Conservation (phyloP, 2,329 filamentous ascomycete species). For the Alternaria solani region DNA sequence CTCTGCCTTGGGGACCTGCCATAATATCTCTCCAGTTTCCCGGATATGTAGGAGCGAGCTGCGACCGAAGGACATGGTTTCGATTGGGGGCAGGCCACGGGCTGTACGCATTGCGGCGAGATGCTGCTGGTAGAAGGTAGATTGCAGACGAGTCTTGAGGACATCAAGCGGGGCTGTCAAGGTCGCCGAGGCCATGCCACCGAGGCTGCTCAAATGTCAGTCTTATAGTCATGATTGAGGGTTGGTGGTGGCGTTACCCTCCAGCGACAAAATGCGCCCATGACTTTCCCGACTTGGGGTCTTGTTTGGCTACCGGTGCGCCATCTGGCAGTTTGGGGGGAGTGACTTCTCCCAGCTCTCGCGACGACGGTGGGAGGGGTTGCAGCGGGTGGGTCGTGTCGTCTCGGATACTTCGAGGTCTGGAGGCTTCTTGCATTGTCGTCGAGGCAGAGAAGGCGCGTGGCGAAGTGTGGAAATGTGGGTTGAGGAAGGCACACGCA, state of each 20-base stretch:
- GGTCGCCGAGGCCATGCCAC: slow-evolving; percentile 90
- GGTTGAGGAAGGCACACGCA: slow-evolving; percentile 10
- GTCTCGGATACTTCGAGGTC: slow-evolving; percentile 42
- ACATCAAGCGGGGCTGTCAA: slow-evolving; percentile 95
- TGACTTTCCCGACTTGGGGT: slow-evolving; percentile 68
- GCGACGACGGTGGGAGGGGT: slow-evolving; percentile 58
- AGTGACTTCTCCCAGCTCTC: slow-evolving; percentile 67
- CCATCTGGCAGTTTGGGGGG: slow-evolving; percentile 57
- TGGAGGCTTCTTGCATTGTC: slow-evolving; percentile 46
- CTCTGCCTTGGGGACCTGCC: slow-evolving; percentile 79
- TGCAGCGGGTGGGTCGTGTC: slow-evolving; percentile 37
- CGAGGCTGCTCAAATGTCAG: slow-evolving; percentile 66
- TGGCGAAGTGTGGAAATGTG: slow-evolving; percentile 10
- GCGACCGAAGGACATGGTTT: slow-evolving; percentile 69
- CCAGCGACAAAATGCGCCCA: slow-evolving; percentile 94
- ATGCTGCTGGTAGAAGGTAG: slow-evolving; percentile 91
- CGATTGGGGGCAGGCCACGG: slow-evolving; percentile 61
- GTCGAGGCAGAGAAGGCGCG: slow-evolving; percentile 36
- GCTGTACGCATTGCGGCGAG: slow-evolving; percentile 73
- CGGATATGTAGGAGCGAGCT: slow-evolving; percentile 76
- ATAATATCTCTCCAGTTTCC: slow-evolving; percentile 87
- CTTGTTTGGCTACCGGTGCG: slow-evolving; percentile 47
- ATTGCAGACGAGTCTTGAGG: slow-evolving; percentile 90
- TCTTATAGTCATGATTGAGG: slow-evolving; percentile 31
- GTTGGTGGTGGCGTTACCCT: slow-evolving; percentile 65